These are phyloP conservation scores for Microdochium trichocladiopsis DNA, from an alignment of 2,329 filamentous ascomycete genomes.

Conservation along the genomic window DNA sequence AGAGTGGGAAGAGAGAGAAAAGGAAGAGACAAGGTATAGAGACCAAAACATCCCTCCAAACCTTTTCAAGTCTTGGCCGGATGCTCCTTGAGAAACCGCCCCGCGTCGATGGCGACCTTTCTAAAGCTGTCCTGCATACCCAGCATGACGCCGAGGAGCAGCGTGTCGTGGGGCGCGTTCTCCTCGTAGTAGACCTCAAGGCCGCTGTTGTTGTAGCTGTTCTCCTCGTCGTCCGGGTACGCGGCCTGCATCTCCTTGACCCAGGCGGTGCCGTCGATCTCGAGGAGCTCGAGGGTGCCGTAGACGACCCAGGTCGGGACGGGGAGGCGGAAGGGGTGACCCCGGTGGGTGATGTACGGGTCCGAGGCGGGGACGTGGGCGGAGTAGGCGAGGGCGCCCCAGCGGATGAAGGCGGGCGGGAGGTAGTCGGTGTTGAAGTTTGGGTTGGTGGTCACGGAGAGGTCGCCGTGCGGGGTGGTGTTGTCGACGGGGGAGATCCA, in stretches of 20 bases:
- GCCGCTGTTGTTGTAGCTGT: constrained; percentile 23
- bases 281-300: constrained; percentile 33
- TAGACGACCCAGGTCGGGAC: constrained; percentile 32
- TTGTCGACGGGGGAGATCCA: constrained; percentile 14
- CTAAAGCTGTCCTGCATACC: constrained; percentile 27
- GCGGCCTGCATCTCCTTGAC: constrained; percentile 23
- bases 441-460: constrained; percentile 7
- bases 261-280: constrained; percentile 27
- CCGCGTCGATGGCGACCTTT: not conserved
- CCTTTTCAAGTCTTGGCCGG: not conserved
- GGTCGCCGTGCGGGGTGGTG: constrained; percentile 7
- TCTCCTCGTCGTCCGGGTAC: not conserved
- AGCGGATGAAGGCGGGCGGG: constrained; percentile 24
- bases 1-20: too few species aligned
- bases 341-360: constrained; percentile 29
- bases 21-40: too few species aligned
- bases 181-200: constrained; percentile 28
- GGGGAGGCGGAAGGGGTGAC: constrained; percentile 26
- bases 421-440: constrained; percentile 30
- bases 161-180: constrained; percentile 34
- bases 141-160: constrained; percentile 25
- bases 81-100: not conserved
- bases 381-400: constrained; percentile 31
- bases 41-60: not conserved
- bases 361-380: constrained; percentile 11